Conservation (phyloP, 192 early-diverging fungal species). For the Piromyces finnis region DNA sequence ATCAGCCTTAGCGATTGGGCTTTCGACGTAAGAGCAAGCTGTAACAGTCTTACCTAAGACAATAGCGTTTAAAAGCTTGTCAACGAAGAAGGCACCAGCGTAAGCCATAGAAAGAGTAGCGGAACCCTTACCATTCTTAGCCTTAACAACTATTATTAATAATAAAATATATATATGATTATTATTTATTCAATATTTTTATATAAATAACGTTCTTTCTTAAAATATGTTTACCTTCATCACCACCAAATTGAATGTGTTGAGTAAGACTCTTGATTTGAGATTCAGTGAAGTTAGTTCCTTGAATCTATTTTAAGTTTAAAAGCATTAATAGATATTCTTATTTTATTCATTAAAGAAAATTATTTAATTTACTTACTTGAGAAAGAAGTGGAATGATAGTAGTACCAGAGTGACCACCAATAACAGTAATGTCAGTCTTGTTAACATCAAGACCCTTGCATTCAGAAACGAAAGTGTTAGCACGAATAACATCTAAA, state of each 20-base stretch:
- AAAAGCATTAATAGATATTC: background rate
- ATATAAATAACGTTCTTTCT: too few species aligned
- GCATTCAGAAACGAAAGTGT: constrained; percentile 29
- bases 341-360: background rate
- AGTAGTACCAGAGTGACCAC: constrained; percentile 50
- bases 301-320: background rate
- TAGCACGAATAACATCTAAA: constrained; percentile 39
- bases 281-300: constrained; percentile 21
- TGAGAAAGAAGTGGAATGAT: constrained; percentile 38
- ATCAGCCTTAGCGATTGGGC: constrained; percentile 20
- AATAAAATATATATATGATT: too few species aligned
- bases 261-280: constrained; percentile 33
- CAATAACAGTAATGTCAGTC: constrained; percentile 30
- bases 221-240: constrained; percentile 20
- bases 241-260: constrained; percentile 47
- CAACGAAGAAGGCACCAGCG: constrained; percentile 36
- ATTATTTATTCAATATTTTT: too few species aligned
- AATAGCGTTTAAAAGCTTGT: constrained; percentile 25
- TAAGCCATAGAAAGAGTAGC: constrained; percentile 46
- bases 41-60: constrained; percentile 29
- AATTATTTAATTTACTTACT: constrained; percentile 6
- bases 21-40: constrained; percentile 38
- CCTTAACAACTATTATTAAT: constrained; percentile 29
- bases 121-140: constrained; percentile 41
- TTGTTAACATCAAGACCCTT: constrained; percentile 17